phyloP scores from a whole-genome alignment of 305 asterid genomes.

The Striga hermonthica region DNA sequence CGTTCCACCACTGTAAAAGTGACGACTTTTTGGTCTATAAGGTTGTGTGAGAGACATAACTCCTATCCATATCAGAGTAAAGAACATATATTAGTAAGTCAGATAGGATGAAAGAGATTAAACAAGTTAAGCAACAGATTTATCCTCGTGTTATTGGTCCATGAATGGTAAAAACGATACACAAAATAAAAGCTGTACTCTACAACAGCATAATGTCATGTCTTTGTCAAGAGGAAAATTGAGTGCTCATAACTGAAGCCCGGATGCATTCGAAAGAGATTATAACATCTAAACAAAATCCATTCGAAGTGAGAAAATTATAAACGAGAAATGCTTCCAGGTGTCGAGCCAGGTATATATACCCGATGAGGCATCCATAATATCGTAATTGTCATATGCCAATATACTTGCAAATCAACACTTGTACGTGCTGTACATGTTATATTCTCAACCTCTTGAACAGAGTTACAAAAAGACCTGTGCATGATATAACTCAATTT shows the following conservation, averaged over 20 bases:
- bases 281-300: neutral
- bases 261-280: neutral
- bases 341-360: neutral
- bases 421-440: neutral
- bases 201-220: neutral
- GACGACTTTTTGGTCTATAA: constrained; percentile 48
- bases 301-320: neutral
- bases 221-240: neutral
- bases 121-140: no score
- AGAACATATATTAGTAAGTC: constrained; percentile 8
- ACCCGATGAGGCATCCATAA: neutral
- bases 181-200: constrained; percentile 6
- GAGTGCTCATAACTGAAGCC: constrained; percentile 1
- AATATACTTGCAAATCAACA: neutral
- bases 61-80: constrained; percentile 40
- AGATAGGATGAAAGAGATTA: no score
- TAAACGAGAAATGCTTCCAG: constrained; percentile 6
- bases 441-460: no score
- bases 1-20: constrained; percentile 43
- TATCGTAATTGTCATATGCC: neutral
- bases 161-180: neutral
- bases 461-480: neutral
- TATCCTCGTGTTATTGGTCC: no score
- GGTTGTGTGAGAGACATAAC: constrained; percentile 62
- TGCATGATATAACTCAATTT: neutral